These are phyloP conservation scores for Cryptococcus hybrid DNA, from an alignment of 1,284 basidiomycete genomes.

Conservation along the genomic window DNA sequence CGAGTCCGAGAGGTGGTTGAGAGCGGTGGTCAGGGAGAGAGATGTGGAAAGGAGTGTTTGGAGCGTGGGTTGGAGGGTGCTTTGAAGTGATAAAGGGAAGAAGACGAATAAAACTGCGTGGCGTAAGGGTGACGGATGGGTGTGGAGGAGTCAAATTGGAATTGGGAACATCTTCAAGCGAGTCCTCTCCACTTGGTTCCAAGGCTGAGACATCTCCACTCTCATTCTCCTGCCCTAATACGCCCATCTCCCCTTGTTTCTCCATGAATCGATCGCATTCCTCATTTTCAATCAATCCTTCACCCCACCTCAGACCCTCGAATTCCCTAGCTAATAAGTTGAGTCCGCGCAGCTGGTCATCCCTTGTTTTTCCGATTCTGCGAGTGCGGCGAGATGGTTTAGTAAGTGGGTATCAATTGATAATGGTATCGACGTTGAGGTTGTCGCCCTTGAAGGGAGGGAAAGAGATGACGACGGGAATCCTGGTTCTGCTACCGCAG, in stretches of 20 bases:
- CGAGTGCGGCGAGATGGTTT: not conserved
- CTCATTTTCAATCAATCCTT: not conserved
- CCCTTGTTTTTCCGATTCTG: slow-evolving; percentile 2
- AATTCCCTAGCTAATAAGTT: no score
- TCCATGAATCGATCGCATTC: not conserved
- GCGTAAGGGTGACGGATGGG: not conserved
- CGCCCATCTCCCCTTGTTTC: not conserved
- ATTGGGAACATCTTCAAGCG: not conserved
- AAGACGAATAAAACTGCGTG: not conserved
- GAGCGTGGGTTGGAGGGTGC: not conserved
- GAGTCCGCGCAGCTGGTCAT: not conserved
- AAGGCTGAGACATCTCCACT: slow-evolving; percentile 2
- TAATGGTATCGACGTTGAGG: not conserved
- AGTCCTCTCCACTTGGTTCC: not conserved
- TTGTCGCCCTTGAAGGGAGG: no score
- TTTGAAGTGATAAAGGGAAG: not conserved
- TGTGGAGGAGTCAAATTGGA: not conserved
- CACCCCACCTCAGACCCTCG: not conserved
- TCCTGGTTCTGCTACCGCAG: slow-evolving; percentile 2
- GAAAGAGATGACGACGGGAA: no score
- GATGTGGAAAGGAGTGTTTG: slow-evolving; percentile 2
- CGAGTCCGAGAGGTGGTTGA: slow-evolving; percentile 10
- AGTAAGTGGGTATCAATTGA: not conserved
- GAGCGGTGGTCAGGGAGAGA: not conserved
- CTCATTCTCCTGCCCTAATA: not conserved